Evolutionary conservation across 768 basidiomycete genomes (phyloP).

Genomic region (Cyclocybe cylindracea): DNA sequence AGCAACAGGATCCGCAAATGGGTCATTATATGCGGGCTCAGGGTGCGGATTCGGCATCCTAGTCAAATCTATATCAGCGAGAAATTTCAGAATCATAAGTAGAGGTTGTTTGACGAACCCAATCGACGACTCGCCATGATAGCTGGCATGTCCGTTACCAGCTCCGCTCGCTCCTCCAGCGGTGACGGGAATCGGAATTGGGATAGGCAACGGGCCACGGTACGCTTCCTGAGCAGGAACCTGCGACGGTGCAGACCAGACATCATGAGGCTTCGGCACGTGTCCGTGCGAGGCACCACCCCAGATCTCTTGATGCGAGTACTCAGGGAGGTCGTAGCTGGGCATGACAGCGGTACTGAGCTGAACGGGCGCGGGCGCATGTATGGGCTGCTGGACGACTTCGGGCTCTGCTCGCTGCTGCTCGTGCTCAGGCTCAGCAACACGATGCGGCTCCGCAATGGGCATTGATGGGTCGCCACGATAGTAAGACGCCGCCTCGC

Average conservation of each 20-base stretch:
- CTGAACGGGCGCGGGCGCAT: background rate
- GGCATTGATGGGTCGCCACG: constrained; percentile 9
- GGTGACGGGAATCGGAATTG: constrained; percentile 13
- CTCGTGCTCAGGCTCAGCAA: background rate
- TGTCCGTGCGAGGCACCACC: constrained; percentile 9
- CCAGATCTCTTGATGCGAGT: constrained; percentile 18
- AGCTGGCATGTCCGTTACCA: constrained; percentile 5
- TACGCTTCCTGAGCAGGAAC: background rate
- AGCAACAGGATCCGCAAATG: constrained; percentile 32
- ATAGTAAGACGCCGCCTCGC: constrained; percentile 12
- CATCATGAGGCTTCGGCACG: constrained; percentile 2
- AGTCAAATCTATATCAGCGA: background rate
- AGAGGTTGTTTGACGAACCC: constrained; percentile 4
- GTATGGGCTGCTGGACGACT: background rate
- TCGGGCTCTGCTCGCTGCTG: background rate
- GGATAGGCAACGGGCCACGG: background rate
- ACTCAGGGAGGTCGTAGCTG: constrained; percentile 7
- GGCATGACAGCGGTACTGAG: constrained; percentile 17
- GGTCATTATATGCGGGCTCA: constrained; percentile 21
- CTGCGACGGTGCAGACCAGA: constrained; percentile 2
- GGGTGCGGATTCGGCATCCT: constrained; percentile 22
- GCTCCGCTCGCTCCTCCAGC: background rate
- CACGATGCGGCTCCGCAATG: constrained; percentile 4
- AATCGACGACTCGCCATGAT: constrained; percentile 10
- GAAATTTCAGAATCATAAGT: background rate